Evolutionary conservation across 495 filamentous ascomycete genomes (phyloP).

Genomic region (Thermothielavioides terrestris): DNA sequence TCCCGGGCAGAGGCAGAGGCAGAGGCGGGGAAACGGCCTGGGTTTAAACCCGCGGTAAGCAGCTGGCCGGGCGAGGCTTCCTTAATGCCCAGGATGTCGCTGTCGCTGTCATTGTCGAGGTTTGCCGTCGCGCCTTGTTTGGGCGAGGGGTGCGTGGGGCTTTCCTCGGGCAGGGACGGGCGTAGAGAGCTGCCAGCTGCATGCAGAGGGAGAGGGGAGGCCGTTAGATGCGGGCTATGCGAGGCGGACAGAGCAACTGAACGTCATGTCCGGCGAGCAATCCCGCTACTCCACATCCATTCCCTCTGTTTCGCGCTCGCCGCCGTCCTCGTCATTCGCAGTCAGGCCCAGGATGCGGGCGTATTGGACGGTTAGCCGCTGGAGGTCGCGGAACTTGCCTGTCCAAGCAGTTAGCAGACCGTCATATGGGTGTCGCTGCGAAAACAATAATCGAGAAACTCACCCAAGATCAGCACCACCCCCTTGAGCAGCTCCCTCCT

Average conservation of each 20-base stretch:
- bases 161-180: too few relatives aligned
- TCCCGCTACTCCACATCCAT: conserved; percentile 21
- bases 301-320: conserved; percentile 25
- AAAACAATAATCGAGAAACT: conserved; percentile 31
- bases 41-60: too few relatives aligned
- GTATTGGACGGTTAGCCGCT: conserved; percentile 85
- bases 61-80: too few relatives aligned
- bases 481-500: conserved; percentile 76
- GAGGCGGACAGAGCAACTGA: not conserved
- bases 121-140: too few relatives aligned
- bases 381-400: conserved; percentile 92
- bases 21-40: too few relatives aligned
- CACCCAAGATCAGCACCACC: conserved; percentile 88
- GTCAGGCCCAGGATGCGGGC: conserved; percentile 63
- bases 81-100: too few relatives aligned
- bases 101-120: too few relatives aligned
- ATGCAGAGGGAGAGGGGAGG: too few relatives aligned
- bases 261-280: conserved; percentile 4
- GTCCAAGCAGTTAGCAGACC: conserved; percentile 27
- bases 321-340: conserved; percentile 46
- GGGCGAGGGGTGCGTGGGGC: too few relatives aligned
- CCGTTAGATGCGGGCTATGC: too few relatives aligned
- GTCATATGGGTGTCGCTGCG: not conserved
- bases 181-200: too few relatives aligned
- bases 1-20: too few relatives aligned